phyloP scores from a whole-genome alignment of 495 filamentous ascomycete genomes.

The Evernia prunastri region DNA sequence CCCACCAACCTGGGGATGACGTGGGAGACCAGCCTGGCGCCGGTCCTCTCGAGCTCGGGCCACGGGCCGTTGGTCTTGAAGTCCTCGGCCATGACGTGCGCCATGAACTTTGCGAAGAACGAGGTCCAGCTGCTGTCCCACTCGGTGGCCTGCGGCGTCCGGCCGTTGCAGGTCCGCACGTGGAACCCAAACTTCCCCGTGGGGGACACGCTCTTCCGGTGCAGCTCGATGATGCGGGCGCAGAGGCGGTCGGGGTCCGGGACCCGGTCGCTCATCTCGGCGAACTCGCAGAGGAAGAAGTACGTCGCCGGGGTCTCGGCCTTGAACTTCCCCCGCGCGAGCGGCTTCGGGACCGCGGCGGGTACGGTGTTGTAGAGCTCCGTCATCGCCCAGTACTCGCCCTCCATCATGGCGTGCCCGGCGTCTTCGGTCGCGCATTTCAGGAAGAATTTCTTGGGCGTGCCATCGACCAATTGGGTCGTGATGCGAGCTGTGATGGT shows the following conservation, averaged over 20 bases:
- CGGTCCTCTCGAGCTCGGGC: slow-evolving; percentile 28
- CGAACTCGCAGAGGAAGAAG: slow-evolving; percentile 44
- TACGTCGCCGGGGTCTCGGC: slow-evolving; percentile 31
- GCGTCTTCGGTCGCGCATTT: slow-evolving; percentile 31
- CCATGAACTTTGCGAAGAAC: slow-evolving; percentile 37
- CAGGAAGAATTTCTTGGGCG: slow-evolving; percentile 24
- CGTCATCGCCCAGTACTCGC: slow-evolving; percentile 43
- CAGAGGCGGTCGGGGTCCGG: slow-evolving; percentile 43
- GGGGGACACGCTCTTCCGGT: slow-evolving; percentile 38
- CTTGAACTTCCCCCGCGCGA: slow-evolving; percentile 40
- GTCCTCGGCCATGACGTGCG: slow-evolving; percentile 27
- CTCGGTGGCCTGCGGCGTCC: slow-evolving; percentile 33
- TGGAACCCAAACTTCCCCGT: slow-evolving; percentile 51
- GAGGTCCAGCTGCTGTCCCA: slow-evolving; percentile 43
- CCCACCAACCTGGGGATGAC: slow-evolving; percentile 38
- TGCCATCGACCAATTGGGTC: slow-evolving; percentile 9
- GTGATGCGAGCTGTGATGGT: slow-evolving; percentile 18
- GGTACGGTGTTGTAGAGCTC: slow-evolving; percentile 39
- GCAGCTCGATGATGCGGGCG: slow-evolving; percentile 37
- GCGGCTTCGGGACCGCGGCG: slow-evolving; percentile 38
- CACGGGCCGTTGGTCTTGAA: slow-evolving; percentile 30
- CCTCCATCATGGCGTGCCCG: slow-evolving; percentile 35
- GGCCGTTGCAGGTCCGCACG: slow-evolving; percentile 42
- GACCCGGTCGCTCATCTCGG: slow-evolving; percentile 33
- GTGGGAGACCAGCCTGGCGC: slow-evolving; percentile 27